Conservation (phyloP, 768 basidiomycete genomes). For the Sporobolomyces roseus region DNA sequence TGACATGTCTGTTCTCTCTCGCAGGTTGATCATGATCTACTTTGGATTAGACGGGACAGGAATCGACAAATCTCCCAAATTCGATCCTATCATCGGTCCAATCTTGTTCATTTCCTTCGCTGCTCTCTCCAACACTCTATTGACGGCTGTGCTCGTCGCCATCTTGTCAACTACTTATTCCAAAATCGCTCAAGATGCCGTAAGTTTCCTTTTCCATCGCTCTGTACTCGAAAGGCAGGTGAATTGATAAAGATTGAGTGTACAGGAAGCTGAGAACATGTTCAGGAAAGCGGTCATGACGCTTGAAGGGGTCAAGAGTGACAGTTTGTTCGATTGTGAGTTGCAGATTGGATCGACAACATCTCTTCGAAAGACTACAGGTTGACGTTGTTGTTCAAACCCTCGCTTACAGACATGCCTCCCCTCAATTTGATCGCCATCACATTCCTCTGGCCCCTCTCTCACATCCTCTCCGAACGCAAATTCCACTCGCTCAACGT, state of each 20-base stretch:
- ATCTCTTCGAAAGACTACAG: constrained; percentile 4
- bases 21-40: constrained; percentile 51
- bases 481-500: constrained; percentile 79
- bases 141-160: constrained; percentile 60
- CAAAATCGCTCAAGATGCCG: constrained; percentile 85
- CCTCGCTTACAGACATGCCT: constrained; percentile 60
- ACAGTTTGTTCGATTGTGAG: constrained; percentile 41
- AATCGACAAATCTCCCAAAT: constrained; percentile 68
- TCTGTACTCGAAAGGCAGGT: constrained; percentile 9
- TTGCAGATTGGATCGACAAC: not conserved
- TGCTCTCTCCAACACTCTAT: constrained; percentile 82
- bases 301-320: constrained; percentile 68
- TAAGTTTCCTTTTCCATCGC: not conserved
- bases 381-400: constrained; percentile 16
- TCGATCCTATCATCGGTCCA: constrained; percentile 85
- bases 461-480: constrained; percentile 79
- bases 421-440: constrained; percentile 86
- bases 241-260: not conserved
- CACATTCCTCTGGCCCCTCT: constrained; percentile 78
- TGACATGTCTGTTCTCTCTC: constrained; percentile 18
- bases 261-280: constrained; percentile 64
- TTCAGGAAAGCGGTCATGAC: constrained; percentile 89
- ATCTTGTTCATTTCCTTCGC: constrained; percentile 75
- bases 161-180: constrained; percentile 93
- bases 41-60: constrained; percentile 94